These are phyloP conservation scores for Xylaria venustula DNA, from an alignment of 495 filamentous ascomycete species.

Conservation along the genomic window DNA sequence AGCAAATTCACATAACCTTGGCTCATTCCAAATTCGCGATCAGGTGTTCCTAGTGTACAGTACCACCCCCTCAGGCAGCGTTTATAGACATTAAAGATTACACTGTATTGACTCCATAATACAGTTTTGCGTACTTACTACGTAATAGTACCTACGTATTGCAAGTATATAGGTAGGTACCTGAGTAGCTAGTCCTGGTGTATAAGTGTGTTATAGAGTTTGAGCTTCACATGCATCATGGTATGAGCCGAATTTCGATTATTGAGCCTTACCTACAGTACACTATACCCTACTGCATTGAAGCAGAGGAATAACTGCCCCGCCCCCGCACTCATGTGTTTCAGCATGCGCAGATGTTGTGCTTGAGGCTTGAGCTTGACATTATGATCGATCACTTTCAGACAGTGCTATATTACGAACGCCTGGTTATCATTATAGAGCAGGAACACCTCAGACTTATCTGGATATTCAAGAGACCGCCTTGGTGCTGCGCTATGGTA, in stretches of 20 bases:
- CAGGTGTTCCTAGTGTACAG: not conserved
- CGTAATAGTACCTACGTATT: not conserved
- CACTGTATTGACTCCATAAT: not conserved
- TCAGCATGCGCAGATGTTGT: not conserved
- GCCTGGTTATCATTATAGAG: too few species aligned
- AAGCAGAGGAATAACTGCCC: not conserved
- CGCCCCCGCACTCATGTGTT: conserved; percentile 6
- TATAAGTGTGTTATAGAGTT: too few species aligned
- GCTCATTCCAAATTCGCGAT: conserved; percentile 13
- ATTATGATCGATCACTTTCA: not conserved
- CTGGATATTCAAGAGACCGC: too few species aligned
- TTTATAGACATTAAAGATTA: too few species aligned
- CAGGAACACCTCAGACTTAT: too few species aligned
- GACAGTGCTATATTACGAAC: not conserved
- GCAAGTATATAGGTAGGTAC: not conserved
- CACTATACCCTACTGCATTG: not conserved
- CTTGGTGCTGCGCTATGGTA: too few species aligned
- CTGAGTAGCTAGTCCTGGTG: not conserved
- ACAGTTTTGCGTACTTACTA: too few species aligned
- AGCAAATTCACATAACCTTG: conserved; percentile 10
- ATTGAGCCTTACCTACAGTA: not conserved
- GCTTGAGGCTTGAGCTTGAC: not conserved
- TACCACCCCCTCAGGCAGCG: not conserved
- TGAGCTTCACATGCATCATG: too few species aligned
- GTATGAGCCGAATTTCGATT: too few species aligned